Percentiles rank a stretch among this genome's conserved stretches.
Conservation (phyloP, 495 filamentous ascomycete species). For the Neurospora sp. region DNA sequence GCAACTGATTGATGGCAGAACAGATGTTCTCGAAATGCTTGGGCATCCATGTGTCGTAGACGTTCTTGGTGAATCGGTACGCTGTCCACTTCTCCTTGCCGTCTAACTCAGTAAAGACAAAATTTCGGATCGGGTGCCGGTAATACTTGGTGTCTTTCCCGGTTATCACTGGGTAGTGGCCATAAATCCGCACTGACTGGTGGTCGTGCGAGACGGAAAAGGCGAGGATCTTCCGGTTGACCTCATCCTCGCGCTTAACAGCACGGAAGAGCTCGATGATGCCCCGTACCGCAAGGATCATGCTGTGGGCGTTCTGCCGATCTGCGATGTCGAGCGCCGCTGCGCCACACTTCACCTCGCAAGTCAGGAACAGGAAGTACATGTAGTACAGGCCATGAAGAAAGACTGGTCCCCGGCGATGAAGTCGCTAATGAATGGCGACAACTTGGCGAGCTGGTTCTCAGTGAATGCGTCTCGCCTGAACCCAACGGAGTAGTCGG, state of each 20-base stretch:
- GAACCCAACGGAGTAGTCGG: conserved; percentile 29
- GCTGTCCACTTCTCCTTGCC: conserved; percentile 11
- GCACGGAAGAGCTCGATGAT: conserved; percentile 24
- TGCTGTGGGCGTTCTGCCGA: conserved; percentile 21
- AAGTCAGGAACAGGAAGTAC: conserved; percentile 16
- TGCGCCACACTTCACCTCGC: conserved; percentile 21
- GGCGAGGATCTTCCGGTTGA: no score
- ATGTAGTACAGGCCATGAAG: conserved; percentile 20
- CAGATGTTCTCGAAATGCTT: conserved; percentile 29
- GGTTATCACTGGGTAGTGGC: conserved; percentile 19
- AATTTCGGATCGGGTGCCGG: conserved; percentile 3
- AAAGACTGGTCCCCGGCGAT: conserved; percentile 4
- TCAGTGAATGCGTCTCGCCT: conserved; percentile 30
- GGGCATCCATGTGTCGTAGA: conserved; percentile 34
- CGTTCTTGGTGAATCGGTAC: conserved; percentile 20
- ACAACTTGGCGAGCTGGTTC: conserved; percentile 30
- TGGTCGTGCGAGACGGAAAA: no score
- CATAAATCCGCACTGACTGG: no score
- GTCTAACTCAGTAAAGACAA: neutral
- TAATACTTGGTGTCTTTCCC: conserved; percentile 9
- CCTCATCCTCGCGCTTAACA: conserved; percentile 1
- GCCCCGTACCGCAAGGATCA: conserved; percentile 27
- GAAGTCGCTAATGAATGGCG: conserved; percentile 25
- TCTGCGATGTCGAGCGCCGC: conserved; percentile 16
- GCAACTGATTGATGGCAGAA: conserved; percentile 30